Base-by-base conservation (phyloP, 768 basidiomycete species). In the Termitomyces sp. region DNA sequence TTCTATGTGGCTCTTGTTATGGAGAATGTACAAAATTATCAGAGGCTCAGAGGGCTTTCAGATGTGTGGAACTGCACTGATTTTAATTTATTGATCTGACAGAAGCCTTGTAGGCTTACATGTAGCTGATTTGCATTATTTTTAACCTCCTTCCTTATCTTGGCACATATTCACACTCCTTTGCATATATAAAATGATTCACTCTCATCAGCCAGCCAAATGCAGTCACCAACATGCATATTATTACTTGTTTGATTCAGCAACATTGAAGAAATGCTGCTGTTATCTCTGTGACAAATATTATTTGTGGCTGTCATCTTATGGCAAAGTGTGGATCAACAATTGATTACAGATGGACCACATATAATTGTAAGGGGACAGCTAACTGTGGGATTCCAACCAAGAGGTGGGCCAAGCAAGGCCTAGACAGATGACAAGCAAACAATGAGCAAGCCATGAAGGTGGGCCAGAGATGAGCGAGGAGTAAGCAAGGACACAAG, bases 231-330 rank as follows among this genome's bases (percentile, higher is more conserved):
- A 54, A 56, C 2, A 63, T 73, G 64, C 65, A 61, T 41, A 40
- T 27, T 3, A 42, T 72, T 14, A 54, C 62, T 16, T 60, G 56
- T 0, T 69, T 68, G 2, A 67, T 60, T 34, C 57, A 60, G 2
- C 17, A 54, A 6, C 60, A 60, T 40, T 58, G 59, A 2, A 57
- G 63, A 1, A 55, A 67, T 51, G 53, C 65, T 1, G 59, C 57
- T 14, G 47, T 69, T 2, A 56, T 66, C 32, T 57, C 57, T 23
- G 51, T 62, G 1, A 58, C 54, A 2, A 17, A 27, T 29, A 54
- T 54, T 29, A 44, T 46, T 17, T 37, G 41, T 44, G 35, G 59
- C 63, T 66, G 65, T 49, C 68, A 69, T 57, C 62, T 69, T 25
- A 55, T 62, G 43, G 63, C 47, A 5, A 63, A 62, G 25, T 63